These are phyloP conservation scores for Cicer yamashitae DNA, from an alignment of 306 rosid species.

Conservation along the genomic window DNA sequence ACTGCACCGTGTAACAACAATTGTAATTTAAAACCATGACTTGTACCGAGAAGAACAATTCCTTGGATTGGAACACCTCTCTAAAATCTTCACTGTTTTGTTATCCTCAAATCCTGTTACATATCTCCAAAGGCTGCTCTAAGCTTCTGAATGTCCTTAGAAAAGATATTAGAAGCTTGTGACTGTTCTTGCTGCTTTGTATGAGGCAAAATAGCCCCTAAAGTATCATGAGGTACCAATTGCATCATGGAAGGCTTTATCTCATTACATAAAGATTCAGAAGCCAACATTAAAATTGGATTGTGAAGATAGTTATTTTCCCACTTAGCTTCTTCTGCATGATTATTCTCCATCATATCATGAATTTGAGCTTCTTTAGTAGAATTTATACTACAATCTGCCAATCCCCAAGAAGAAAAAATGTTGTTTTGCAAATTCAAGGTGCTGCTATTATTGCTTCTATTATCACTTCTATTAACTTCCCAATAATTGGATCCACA, in stretches of 20 bases:
- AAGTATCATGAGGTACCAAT: slow-evolving; percentile 49
- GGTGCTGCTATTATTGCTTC: slow-evolving; percentile 48
- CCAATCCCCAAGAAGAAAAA: slow-evolving; percentile 54
- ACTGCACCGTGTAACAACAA: too few relatives aligned
- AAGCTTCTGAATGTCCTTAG: slow-evolving; percentile 61
- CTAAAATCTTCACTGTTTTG: slow-evolving; percentile 1
- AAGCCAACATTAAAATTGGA: slow-evolving; percentile 53
- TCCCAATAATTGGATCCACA: slow-evolving; percentile 54
- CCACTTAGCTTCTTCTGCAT: slow-evolving; percentile 55
- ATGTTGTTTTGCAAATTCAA: slow-evolving; percentile 38
- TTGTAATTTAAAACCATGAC: too few relatives aligned
- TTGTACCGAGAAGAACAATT: slow-evolving; percentile 45
- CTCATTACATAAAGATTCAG: slow-evolving; percentile 55
- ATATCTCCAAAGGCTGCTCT: slow-evolving; percentile 64
- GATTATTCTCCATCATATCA: slow-evolving; percentile 44
- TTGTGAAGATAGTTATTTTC: slow-evolving; percentile 52
- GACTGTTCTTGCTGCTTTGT: slow-evolving; percentile 46
- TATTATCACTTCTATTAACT: slow-evolving; percentile 44
- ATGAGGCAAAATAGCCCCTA: slow-evolving; percentile 48
- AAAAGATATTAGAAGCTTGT: slow-evolving; percentile 40
- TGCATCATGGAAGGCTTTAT: slow-evolving; percentile 48
- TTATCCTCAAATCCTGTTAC: slow-evolving; percentile 32
- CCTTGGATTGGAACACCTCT: slow-evolving; percentile 30
- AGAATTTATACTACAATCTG: slow-evolving; percentile 40
- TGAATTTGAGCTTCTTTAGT: slow-evolving; percentile 47